These are phyloP conservation scores for Gnetum montanum DNA, from an alignment of 75 land plant species.

Conservation along the genomic window DNA sequence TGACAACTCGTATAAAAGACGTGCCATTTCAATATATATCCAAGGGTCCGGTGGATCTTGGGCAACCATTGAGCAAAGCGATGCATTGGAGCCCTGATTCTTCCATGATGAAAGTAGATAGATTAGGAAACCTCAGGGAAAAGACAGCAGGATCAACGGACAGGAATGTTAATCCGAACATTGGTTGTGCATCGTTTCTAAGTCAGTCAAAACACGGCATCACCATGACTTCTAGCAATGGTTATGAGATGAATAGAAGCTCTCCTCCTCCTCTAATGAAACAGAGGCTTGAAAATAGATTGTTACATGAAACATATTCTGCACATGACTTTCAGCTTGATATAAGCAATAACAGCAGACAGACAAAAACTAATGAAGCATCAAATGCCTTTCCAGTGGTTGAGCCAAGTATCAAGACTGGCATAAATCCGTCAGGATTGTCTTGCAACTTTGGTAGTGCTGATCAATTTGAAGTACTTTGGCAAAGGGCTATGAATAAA, in stretches of 20 bases:
- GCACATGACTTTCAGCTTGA: neutral
- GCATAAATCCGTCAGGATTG: neutral
- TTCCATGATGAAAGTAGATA: neutral
- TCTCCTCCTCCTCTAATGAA: conserved; percentile 3
- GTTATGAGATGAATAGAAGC: conserved; percentile 5
- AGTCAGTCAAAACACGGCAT: conserved; percentile 1
- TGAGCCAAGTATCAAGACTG: neutral
- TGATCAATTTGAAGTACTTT: conserved; percentile 9
- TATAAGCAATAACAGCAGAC: neutral
- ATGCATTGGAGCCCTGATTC: neutral
- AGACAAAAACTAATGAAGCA: neutral
- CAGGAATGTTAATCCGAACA: neutral
- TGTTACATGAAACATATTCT: neutral
- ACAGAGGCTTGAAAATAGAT: conserved; percentile 7
- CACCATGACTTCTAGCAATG: neutral
- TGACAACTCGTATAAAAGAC: neutral
- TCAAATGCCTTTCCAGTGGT: neutral
- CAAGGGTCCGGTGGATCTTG: conserved; percentile 2
- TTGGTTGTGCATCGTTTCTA: neutral
- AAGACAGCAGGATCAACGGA: neutral
- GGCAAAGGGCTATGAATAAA: conserved; percentile 3
- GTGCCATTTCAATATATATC: neutral
- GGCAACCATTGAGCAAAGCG: conserved; percentile 2
- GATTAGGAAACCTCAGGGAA: neutral
- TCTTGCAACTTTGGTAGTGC: neutral